Conservation (phyloP, 768 basidiomycete species). For the Podaxis carcinomalis region DNA sequence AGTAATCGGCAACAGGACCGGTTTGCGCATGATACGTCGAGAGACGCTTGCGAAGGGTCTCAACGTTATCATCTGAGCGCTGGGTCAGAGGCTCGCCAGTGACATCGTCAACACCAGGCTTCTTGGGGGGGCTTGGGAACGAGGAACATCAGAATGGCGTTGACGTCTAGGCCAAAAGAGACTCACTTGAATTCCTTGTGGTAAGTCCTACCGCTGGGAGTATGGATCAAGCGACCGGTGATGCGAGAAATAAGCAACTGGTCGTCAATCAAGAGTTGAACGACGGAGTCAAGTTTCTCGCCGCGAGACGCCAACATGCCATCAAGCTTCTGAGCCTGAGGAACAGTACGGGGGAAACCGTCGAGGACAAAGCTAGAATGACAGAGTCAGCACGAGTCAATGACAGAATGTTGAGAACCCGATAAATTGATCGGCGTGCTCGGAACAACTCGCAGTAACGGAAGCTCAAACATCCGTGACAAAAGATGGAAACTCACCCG, state of each 20-base stretch:
- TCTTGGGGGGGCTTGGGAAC: conserved; percentile 85
- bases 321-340: conserved; percentile 95
- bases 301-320: conserved; percentile 78
- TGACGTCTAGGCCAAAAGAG: neutral
- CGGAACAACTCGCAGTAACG: conserved; percentile 1
- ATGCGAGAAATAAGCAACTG: conserved; percentile 95
- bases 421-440: neutral
- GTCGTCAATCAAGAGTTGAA: conserved; percentile 91
- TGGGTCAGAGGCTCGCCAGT: conserved; percentile 96
- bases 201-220: conserved; percentile 84
- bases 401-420: conserved; percentile 10
- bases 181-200: conserved; percentile 93
- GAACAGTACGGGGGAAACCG: conserved; percentile 98
- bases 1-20: conserved; percentile 94
- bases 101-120: conserved; percentile 87
- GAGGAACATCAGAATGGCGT: conserved; percentile 6
- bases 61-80: conserved; percentile 96
- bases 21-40: conserved; percentile 90
- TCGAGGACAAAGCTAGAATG: conserved; percentile 87
- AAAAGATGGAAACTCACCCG: conserved; percentile 59
- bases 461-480: neutral
- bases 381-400: conserved; percentile 12
- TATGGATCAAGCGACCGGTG: conserved; percentile 93
- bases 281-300: conserved; percentile 89
- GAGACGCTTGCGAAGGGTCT: conserved; percentile 88